Evolutionary conservation across 1,284 basidiomycete species (phyloP), one percentile per base, ranked within the genome.

Genomic region (Mycosarcoma maydis): DNA sequence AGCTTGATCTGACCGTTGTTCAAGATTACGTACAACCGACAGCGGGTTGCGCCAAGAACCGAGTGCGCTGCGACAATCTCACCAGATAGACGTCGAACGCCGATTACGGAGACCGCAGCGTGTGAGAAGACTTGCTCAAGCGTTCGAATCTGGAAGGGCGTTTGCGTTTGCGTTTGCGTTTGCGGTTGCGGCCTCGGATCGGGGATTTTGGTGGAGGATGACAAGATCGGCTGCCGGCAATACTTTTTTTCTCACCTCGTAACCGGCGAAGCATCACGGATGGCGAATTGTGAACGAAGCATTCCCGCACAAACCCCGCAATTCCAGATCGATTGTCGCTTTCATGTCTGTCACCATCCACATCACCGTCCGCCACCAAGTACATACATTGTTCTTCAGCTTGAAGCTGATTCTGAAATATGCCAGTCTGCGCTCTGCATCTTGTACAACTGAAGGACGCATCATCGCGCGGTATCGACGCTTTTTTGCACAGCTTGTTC

Each of bases 361-460:
- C 3, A 34, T n/a, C 33, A 34, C 10, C 33, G n/a, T 34, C 33
- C 13, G 13, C n/a, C n/a, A n/a, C n/a, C n/a, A n/a, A n/a, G n/a
- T n/a, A n/a, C 33, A 2, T n/a, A 6, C 10, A 11, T 34, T 34
- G 2, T 9, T 7, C 27, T 29, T 29, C 6, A 6, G 7, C 7
- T 29, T 13, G 27, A 29, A 6, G 27, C 27, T 29, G 27, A 29
- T 7, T 29, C 27, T 10, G 6, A 3, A 58, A 23, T 37, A 65
- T 70, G 68, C 60, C 61, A 13, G 46, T 65, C 22, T 57, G 61
- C 29, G 51, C 66, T 11, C 23, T 66, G 40, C 59, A 70, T 27
- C 57, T 70, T 6, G 45, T 70, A 38, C 42, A 56, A 14, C 46
- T 70, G 27, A 16, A 33, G n/a, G 45, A 56, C 13, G 55, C 50